These are phyloP conservation scores for Phytophthora pluvialis DNA, from an alignment of 352 stramenopile species.

Conservation along the genomic window DNA sequence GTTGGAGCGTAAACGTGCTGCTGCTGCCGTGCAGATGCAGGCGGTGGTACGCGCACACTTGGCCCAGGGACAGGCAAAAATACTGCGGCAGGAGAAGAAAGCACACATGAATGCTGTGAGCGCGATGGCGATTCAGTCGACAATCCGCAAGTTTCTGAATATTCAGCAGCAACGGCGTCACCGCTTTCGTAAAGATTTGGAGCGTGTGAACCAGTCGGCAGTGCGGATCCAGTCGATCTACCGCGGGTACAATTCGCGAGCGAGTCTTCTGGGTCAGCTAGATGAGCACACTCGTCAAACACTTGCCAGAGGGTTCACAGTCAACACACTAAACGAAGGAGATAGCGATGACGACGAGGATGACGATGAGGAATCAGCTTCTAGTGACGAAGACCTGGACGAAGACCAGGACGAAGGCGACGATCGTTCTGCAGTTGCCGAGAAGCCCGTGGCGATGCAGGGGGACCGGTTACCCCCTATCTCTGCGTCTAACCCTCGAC, in stretches of 20 bases:
- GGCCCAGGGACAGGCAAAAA: slow-evolving; percentile 36
- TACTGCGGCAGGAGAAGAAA: slow-evolving; percentile 51
- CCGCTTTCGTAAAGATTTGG: slow-evolving; percentile 58
- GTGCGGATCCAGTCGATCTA: slow-evolving; percentile 76
- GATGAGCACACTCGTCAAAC: slow-evolving; percentile 36
- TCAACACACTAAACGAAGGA: slow-evolving; percentile 16
- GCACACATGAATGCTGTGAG: slow-evolving; percentile 62
- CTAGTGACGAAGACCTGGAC: background rate
- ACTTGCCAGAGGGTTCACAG: slow-evolving; percentile 17
- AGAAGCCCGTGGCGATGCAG: background rate
- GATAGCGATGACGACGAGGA: slow-evolving; percentile 22
- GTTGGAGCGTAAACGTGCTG: slow-evolving; percentile 47
- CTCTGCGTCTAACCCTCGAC: slow-evolving; percentile 2
- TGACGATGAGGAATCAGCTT: background rate
- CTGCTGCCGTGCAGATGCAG: slow-evolving; percentile 58
- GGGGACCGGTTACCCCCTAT: slow-evolving; percentile 32
- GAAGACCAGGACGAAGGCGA: background rate
- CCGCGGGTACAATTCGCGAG: slow-evolving; percentile 64
- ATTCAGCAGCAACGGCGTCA: slow-evolving; percentile 47
- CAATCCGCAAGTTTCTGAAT: slow-evolving; percentile 62
- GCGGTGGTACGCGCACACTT: slow-evolving; percentile 51
- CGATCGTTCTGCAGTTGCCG: background rate
- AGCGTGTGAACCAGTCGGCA: slow-evolving; percentile 66
- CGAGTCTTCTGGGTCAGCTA: slow-evolving; percentile 47
- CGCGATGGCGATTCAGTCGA: slow-evolving; percentile 75